A percentile compares a stretch with the other conserved stretches of the same genome.
Conservation (phyloP, 352 stramenopile species). For the Phytophthora parvispora region DNA sequence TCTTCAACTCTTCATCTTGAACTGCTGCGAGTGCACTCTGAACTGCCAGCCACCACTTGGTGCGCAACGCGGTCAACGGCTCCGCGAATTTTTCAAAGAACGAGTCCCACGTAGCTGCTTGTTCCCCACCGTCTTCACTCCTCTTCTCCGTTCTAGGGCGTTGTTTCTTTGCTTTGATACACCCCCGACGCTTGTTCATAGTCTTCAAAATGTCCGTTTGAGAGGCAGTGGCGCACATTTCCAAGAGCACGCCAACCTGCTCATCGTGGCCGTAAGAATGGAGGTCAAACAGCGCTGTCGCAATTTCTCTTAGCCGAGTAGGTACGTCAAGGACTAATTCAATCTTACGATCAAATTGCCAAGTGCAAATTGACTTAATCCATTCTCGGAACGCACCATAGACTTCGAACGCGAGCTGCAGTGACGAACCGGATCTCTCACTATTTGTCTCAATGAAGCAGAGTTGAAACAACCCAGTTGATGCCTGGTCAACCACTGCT, state of each 20-base stretch:
- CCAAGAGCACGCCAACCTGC: constrained; percentile 10
- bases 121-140: not conserved
- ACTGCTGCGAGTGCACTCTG: constrained; percentile 17
- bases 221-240: constrained; percentile 23
- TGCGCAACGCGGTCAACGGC: constrained; percentile 20
- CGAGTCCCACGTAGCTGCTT: not conserved
- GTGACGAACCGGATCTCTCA: not conserved
- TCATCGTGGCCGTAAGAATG: constrained; percentile 5
- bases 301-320: constrained; percentile 12
- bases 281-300: constrained; percentile 8
- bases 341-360: constrained; percentile 24
- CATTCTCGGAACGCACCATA: constrained; percentile 30
- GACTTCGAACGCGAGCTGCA: not conserved
- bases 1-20: not conserved
- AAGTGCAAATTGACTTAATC: constrained; percentile 6
- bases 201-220: constrained; percentile 2
- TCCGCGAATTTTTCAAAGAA: constrained; percentile 21
- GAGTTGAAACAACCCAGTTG: constrained; percentile 22
- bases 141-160: not conserved
- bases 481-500: constrained; percentile 8
- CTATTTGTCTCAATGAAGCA: not conserved
- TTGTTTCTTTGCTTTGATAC: constrained; percentile 4
- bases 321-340: constrained; percentile 16
- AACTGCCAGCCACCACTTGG: constrained; percentile 40
- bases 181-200: not conserved